Base-by-base conservation (phyloP, 345 rosid genomes). In the Clarkia xantiana region DNA sequence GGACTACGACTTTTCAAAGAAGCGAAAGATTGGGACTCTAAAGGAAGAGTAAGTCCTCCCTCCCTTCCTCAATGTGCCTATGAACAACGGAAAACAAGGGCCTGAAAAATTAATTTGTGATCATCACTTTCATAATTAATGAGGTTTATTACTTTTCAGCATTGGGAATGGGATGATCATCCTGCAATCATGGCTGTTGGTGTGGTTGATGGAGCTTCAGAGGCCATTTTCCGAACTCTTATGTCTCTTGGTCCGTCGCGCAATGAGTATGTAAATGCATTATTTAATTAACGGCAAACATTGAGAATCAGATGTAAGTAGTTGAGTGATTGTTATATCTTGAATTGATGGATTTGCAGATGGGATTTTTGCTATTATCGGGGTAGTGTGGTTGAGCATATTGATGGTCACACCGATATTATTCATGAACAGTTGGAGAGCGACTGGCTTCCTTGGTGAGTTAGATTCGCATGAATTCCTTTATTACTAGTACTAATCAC, bases 161-260 rank as follows among this genome's bases (percentile, higher is more conserved):
- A 69, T 45, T 87, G 99, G 96, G 95, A 69, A 43, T 87, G 99
- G 96, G 95, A 82, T 62, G 82, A 82, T 67, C 75, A 93, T 53
- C 86, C 95, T 1, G 99, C 95, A 62, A 69, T 87, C 57, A 93
- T 93, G 96, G 96, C 95, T 0, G 99, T 93, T 57, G 94, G 99
- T 15, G 69, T 76, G 48, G 78, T 82, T 51, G 78, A 82, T 49
- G 96, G 88, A 52, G 67, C 82, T 58, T 76, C 94, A 34, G 99
- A 87, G 61, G 80, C 82, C 61, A 76, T 93, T 62, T 93, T 84
- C 63, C 73, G 56, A 40, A 65, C 81, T 1, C 71, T 93, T 11
- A 82, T 84, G 94, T 84, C 96, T 56, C 80, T 84, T 51, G 94
- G 88, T 54, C 71, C 85, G 14, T 74, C 81, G 40, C 68, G 99